phyloP scores from a whole-genome alignment of 306 rosid genomes.

The Cucurbita pepo region DNA sequence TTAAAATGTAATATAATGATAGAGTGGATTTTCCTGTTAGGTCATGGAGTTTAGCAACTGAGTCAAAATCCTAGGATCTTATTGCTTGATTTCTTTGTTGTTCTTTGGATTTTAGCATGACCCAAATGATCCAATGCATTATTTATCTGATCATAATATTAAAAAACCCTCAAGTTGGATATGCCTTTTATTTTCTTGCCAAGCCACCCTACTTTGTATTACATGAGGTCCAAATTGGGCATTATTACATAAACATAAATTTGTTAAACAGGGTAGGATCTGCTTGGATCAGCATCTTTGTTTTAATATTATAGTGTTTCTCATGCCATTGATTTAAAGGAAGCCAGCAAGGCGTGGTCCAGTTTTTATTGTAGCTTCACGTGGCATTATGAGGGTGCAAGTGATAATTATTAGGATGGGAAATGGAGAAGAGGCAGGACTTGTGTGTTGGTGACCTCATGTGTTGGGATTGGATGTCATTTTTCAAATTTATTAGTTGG shows the following conservation, averaged over 20 bases:
- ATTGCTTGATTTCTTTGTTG: neutral
- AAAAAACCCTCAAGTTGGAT: neutral
- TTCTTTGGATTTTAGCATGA: neutral
- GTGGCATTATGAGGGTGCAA: neutral
- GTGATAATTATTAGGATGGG: neutral
- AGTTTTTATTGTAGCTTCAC: neutral
- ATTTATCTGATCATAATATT: neutral
- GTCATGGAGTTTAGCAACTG: neutral
- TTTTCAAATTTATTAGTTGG: neutral
- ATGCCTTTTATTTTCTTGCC: neutral
- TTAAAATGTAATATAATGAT: neutral
- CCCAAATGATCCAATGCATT: neutral
- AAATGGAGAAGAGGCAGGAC: neutral
- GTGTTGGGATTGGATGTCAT: neutral
- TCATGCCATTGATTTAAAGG: neutral
- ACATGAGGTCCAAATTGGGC: neutral
- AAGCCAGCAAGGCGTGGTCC: slow-evolving; percentile 2
- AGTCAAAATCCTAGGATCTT: neutral
- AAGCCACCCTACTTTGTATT: neutral
- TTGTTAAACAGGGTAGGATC: neutral
- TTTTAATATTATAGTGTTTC: neutral
- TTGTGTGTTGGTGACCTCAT: neutral
- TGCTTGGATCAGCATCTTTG: neutral
- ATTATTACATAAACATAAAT: neutral
- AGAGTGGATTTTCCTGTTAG: neutral